phyloP scores from a whole-genome alignment of 2,329 filamentous ascomycete genomes.

The Rhexocercosporidium sp. region DNA sequence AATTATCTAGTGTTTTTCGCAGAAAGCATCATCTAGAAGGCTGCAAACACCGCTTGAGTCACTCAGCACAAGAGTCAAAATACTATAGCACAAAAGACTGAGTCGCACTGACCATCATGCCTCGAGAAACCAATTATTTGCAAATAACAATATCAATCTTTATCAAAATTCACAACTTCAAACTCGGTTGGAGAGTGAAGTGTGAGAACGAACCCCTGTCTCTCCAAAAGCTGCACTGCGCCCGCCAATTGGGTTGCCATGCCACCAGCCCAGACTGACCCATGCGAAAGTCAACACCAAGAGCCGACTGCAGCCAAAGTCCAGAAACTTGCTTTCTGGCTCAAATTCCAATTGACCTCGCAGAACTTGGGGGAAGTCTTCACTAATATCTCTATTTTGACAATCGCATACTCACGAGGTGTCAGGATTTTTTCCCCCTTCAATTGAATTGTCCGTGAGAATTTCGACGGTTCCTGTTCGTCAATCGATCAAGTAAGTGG shows the following conservation, averaged over 20 bases:
- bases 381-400: background rate
- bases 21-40: no score
- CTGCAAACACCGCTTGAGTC: no score
- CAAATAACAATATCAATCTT: no score
- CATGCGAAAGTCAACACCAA: conserved; percentile 15
- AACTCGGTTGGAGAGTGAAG: no score
- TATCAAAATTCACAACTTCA: no score
- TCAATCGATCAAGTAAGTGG: background rate
- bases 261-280: conserved; percentile 6
- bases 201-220: background rate
- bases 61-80: background rate
- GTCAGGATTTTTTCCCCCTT: background rate
- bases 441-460: background rate
- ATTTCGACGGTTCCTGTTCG: background rate
- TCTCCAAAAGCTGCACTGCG: background rate
- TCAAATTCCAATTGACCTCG: conserved; percentile 10
- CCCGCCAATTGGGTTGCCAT: conserved; percentile 18
- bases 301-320: background rate
- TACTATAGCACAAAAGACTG: no score
- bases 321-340: conserved; percentile 14
- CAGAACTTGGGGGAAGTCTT: conserved; percentile 11
- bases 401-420: conserved; percentile 12
- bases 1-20: no score
- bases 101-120: no score
- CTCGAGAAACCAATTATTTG: no score